Base-by-base conservation (phyloP, 805 yeast genomes). In the Metschnikowia gelsemii region DNA sequence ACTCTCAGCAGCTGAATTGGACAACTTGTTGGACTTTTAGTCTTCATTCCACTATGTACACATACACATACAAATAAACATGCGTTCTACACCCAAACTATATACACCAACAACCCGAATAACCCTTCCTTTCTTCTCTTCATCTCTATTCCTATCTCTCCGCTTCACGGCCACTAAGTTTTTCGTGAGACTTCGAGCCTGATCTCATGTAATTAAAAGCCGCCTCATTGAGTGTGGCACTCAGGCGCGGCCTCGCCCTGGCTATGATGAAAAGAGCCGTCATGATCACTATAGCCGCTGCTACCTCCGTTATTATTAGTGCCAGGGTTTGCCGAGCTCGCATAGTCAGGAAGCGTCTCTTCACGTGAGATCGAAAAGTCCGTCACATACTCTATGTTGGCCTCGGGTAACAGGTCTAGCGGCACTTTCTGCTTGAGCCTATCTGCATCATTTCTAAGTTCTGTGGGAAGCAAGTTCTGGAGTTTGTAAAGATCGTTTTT, bases 401-500 rank as follows among this genome's bases (percentile, higher is more conserved):
- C 71, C 32, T 61, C 68, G 2, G 62, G 60, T 36, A 63, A 52
- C 14, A 66, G 51, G 24, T 55, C 60, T 12, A 42, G 45, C 13
- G 57, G 59, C 6, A 64, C 51, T 3, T 49, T 37, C 39, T 61
- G 64, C 32, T 49, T 57, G 31, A 45, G 47, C 34, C 57, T 57
- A 35, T 49, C 57, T n/a, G 50, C 47, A 7, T 32, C 36, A 17
- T 36, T 38, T 18, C 24, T 25, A 29, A 64, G 52, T 2, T 56
- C 63, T 43, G 44, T 61, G 3, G 86, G 89, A 36, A 85, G 63
- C 16, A 82, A 64, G 43, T 78, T 76, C 49, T 66, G 70, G 38
- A 85, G 64, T 46, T 72, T 76, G 18, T 62, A 44, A 3, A 82
- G 40, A 55, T 88, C 96, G 43, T 79, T 72, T 53, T 74, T 77